Evolutionary conservation across 2,329 filamentous ascomycete genomes (phyloP).

Genomic region (Aureobasidium pullulans): DNA sequence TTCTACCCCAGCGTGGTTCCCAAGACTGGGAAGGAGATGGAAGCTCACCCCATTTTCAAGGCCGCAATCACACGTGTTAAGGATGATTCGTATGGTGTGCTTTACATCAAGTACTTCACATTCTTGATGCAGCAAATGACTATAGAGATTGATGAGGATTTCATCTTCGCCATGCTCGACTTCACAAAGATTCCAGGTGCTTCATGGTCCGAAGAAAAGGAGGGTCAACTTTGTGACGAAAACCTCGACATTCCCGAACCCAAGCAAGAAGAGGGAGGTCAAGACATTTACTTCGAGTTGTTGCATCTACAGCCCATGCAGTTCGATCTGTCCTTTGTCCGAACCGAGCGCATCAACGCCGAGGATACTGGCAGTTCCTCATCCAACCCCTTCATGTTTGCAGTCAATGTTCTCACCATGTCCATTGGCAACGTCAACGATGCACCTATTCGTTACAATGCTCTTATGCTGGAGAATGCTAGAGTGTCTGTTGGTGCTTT

Average conservation of each 20-base stretch:
- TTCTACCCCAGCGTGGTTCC: constrained; percentile 96
- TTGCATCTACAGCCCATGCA: constrained; percentile 98
- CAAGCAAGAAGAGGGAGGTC: constrained; percentile 70
- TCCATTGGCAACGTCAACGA: constrained; percentile 99
- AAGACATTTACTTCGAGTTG: constrained; percentile 97
- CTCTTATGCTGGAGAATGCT: constrained; percentile 89
- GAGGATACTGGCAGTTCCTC: constrained; percentile 83
- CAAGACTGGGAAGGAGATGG: constrained; percentile 92
- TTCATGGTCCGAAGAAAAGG: constrained; percentile 74
- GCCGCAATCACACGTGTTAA: constrained; percentile 89
- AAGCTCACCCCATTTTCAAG: constrained; percentile 90
- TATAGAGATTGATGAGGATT: constrained; percentile 93
- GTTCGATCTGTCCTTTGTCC: constrained; percentile 91
- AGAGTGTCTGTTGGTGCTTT: constrained; percentile 80
- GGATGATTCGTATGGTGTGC: constrained; percentile 93
- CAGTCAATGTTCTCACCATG: constrained; percentile 98
- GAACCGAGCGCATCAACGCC: constrained; percentile 91
- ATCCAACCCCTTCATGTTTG: constrained; percentile 94
- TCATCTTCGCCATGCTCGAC: constrained; percentile 91
- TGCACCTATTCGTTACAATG: constrained; percentile 87
- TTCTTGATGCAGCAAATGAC: constrained; percentile 96
- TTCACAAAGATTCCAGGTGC: constrained; percentile 90
- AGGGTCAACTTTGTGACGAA: constrained; percentile 83
- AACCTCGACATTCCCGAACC: constrained; percentile 88
- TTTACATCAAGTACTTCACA: constrained; percentile 98